Base-by-base conservation (phyloP, 768 basidiomycete species). In the Myochromella boudieri region DNA sequence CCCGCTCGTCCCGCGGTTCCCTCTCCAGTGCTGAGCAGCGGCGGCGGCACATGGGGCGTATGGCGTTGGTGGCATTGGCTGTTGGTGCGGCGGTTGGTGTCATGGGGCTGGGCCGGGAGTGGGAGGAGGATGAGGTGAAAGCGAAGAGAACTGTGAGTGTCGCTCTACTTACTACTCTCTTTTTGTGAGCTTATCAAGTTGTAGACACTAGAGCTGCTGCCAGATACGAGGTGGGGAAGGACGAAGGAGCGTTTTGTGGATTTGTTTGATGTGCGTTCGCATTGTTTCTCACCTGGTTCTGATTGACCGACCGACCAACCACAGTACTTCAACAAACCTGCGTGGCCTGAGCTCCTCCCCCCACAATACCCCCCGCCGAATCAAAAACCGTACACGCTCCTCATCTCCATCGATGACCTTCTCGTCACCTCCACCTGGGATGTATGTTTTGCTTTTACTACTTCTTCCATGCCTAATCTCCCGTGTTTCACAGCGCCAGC, bases 281-380 rank as follows among this genome's bases (percentile, higher is more conserved):
- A 17, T 17, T 14, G 6, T 34, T n/a, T 34, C n/a, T 34, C 18
- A 6, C 33, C n/a, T 34, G 6, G 33, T 14, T 8, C 29, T 8
- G 33, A 4, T 34, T 18, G 49, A 18, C 25, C n/a, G n/a, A n/a
- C n/a, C n/a, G n/a, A n/a, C n/a, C n/a, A n/a, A 37, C 42, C 6
- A 8, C 56, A 97, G 91, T 85, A 84, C 63, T 94, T 98, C 68
- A 91, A 85, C 61, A 89, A 98, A 71, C 97, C 97, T 2, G 81
- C 85, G 37, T 97, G 92, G 90, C 75, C 86, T 22, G 92, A 95
- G 61, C 79, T 99, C 1, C 80, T 99, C 1, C 97, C 95, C 0
- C 85, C 91, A 34, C 33, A 12, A 34, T 34, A 34, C 33, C 33
- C 33, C 18, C 33, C 33, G 14, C 33, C 33, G n/a, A 12, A 34